Percentiles rank a stretch among this genome's conserved stretches.
These are phyloP conservation scores for Codiaeum variegatum DNA, from an alignment of 441 rosid genomes.

Conservation along the genomic window DNA sequence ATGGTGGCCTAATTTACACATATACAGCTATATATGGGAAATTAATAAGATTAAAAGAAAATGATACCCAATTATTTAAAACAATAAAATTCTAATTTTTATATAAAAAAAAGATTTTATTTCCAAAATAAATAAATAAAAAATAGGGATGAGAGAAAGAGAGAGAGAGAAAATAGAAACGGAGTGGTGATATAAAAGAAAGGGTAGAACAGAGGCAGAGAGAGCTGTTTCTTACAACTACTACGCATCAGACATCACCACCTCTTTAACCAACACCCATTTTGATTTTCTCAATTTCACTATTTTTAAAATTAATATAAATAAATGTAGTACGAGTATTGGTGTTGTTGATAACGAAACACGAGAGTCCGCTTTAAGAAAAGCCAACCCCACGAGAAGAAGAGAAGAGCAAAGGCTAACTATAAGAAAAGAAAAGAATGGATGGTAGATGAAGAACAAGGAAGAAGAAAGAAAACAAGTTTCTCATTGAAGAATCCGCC, in stretches of 20 bases:
- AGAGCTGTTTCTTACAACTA: constrained; percentile 2
- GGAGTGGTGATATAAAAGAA: constrained; percentile 24
- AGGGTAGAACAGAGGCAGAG: constrained; percentile 23
- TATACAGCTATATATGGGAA: no score
- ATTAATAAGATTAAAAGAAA: no score
- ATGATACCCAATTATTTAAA: neutral
- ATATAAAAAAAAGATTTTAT: no score
- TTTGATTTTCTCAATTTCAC: constrained; percentile 1
- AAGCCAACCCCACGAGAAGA: constrained; percentile 42
- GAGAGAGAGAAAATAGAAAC: constrained; percentile 11
- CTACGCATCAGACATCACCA: constrained; percentile 2
- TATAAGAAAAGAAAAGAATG: constrained; percentile 11
- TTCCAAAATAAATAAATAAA: neutral
- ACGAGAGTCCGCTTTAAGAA: constrained; percentile 37
- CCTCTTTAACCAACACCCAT: constrained; percentile 1
- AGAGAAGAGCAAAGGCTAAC: constrained; percentile 23
- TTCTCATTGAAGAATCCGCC: constrained; percentile 50
- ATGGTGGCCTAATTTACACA: no score
- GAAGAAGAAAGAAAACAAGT: neutral
- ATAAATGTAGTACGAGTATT: neutral
- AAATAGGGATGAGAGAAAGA: constrained; percentile 14
- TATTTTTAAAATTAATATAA: neutral
- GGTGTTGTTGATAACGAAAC: constrained; percentile 31
- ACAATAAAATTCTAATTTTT: neutral
- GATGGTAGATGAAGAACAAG: neutral